Evolutionary conservation across 495 filamentous ascomycete genomes (phyloP).

Genomic region (Xylaria flabelliformis): DNA sequence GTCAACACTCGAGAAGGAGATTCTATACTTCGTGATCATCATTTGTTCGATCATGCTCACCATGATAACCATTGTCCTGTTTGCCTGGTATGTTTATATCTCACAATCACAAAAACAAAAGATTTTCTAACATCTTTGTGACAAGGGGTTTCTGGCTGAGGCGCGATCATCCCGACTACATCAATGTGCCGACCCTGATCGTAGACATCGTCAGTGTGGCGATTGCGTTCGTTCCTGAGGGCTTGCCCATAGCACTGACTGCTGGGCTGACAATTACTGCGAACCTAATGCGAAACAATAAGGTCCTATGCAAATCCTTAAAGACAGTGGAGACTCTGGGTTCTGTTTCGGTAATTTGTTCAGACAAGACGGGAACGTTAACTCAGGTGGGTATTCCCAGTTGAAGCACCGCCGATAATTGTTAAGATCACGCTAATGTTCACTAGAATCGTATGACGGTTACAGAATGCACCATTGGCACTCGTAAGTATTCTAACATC

Average conservation of each 20-base stretch:
- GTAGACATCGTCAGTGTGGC: conserved; percentile 71
- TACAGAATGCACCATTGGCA: conserved; percentile 59
- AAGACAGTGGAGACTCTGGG: conserved; percentile 75
- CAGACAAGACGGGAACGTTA: conserved; percentile 73
- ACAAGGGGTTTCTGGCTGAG: conserved; percentile 68
- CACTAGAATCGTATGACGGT: conserved; percentile 65
- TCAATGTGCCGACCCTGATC: conserved; percentile 70
- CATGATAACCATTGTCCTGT: conserved; percentile 61
- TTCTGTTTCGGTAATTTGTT: conserved; percentile 70
- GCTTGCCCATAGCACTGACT: conserved; percentile 71
- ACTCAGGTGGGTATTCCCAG: conserved; percentile 54
- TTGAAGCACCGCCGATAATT: background rate
- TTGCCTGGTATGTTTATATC: conserved; percentile 58
- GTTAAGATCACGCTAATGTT: background rate
- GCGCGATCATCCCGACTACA: conserved; percentile 65
- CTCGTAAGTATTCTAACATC: conserved; percentile 17
- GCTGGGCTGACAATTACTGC: conserved; percentile 63
- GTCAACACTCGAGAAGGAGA: conserved; percentile 71
- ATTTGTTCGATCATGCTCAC: conserved; percentile 64
- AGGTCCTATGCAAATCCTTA: conserved; percentile 69
- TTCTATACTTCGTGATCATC: conserved; percentile 69
- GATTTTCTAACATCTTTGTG: conserved; percentile 20
- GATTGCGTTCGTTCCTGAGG: conserved; percentile 77
- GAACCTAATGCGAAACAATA: conserved; percentile 66
- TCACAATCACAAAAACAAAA: background rate